Conservation (phyloP, 257 asterid species). For the Sherardia arvensis region DNA sequence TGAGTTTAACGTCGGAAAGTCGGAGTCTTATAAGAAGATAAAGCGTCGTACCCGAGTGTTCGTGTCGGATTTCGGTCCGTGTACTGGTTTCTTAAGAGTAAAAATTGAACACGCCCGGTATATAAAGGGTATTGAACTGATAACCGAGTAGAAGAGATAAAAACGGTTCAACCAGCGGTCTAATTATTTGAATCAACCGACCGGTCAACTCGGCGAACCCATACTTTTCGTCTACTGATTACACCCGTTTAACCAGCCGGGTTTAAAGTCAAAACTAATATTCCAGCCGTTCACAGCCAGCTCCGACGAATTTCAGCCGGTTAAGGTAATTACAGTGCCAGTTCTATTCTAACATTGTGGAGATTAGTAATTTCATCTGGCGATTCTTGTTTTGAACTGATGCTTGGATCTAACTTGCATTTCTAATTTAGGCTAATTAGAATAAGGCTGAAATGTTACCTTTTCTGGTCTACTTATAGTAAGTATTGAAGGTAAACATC, state of each 20-base stretch:
- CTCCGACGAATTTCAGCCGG: neutral
- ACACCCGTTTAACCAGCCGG: neutral
- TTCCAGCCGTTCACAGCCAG: no score
- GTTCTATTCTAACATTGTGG: no score
- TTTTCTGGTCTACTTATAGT: no score
- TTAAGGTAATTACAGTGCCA: neutral
- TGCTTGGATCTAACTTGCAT: neutral
- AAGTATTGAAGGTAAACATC: neutral
- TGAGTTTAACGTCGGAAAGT: neutral
- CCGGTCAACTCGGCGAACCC: neutral
- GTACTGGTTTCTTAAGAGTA: no score
- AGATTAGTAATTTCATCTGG: no score
- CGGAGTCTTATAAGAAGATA: neutral
- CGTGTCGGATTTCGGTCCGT: neutral
- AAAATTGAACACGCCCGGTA: no score
- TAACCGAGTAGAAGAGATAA: no score
- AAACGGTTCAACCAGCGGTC: neutral
- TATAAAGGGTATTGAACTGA: no score
- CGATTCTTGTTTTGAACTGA: neutral
- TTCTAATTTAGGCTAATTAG: neutral
- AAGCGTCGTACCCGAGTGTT: conserved; percentile 20
- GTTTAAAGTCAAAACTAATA: neutral
- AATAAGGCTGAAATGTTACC: neutral
- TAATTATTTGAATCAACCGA: neutral
- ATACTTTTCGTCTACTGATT: no score